Conservation (phyloP, 768 basidiomycete genomes). For the Boletus sp. region DNA sequence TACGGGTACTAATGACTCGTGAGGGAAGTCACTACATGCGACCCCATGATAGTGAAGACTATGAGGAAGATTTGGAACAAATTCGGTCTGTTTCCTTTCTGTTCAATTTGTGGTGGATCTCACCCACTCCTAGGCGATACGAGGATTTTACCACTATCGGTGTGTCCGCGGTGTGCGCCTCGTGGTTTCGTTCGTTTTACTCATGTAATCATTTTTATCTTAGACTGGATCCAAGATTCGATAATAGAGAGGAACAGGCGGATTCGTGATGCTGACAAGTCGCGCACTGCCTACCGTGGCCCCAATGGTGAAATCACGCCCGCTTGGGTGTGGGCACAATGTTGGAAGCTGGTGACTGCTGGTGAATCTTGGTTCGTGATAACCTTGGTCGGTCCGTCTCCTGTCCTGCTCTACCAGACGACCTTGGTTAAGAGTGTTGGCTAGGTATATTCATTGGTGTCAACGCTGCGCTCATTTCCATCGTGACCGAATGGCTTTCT, state of each 20-base stretch:
- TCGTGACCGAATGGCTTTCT: conserved; percentile 95
- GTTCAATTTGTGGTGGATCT: conserved; percentile 8
- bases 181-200: conserved; percentile 11
- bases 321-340: conserved; percentile 60
- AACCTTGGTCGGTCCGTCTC: conserved; percentile 76
- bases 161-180: conserved; percentile 35
- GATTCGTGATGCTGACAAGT: conserved; percentile 49
- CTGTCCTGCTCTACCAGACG: background rate
- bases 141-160: conserved; percentile 96
- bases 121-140: conserved; percentile 62
- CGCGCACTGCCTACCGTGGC: conserved; percentile 45
- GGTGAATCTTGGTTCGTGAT: conserved; percentile 94
- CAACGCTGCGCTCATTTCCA: conserved; percentile 93
- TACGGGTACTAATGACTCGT: conserved; percentile 20
- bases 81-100: conserved; percentile 47
- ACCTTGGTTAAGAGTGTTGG: conserved; percentile 2
- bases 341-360: conserved; percentile 58
- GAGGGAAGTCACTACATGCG: conserved; percentile 24
- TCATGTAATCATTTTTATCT: conserved; percentile 5
- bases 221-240: conserved; percentile 98
- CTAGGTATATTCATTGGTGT: conserved; percentile 87
- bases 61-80: conserved; percentile 66
- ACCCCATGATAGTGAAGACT: conserved; percentile 36
- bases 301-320: conserved; percentile 51
- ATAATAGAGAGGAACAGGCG: conserved; percentile 83